These are phyloP conservation scores for Liriodendron chinense DNA, from an alignment of 164 flowering plant species.

Conservation along the genomic window DNA sequence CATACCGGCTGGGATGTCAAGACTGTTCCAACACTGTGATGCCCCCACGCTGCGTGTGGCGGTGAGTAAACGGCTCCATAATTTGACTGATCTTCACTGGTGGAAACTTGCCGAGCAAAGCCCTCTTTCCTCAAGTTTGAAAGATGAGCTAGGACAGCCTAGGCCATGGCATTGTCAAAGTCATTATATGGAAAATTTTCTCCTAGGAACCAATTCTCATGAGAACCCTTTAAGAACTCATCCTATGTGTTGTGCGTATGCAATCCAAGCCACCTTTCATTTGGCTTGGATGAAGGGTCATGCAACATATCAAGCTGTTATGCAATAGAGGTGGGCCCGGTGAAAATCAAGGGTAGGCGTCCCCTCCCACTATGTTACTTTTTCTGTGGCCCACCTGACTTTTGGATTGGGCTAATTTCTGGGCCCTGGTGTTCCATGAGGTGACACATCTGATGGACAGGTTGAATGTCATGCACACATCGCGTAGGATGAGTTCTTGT, in stretches of 20 bases:
- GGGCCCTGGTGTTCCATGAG: too few relatives aligned
- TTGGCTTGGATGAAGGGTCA: too few relatives aligned
- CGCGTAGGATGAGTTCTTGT: too few relatives aligned
- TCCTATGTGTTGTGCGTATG: too few relatives aligned
- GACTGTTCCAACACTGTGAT: slow-evolving; percentile 10
- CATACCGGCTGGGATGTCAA: slow-evolving; percentile 10
- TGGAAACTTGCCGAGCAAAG: slow-evolving; percentile 36
- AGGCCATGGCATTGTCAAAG: slow-evolving; percentile 12
- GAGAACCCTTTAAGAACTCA: not conserved
- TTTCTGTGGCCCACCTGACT: not conserved
- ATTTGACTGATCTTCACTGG: slow-evolving; percentile 40
- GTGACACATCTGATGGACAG: too few relatives aligned
- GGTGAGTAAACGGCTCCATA: slow-evolving; percentile 35
- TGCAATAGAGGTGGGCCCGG: not conserved
- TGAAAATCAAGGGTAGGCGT: not conserved
- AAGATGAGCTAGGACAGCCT: slow-evolving; percentile 72
- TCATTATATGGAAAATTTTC: not conserved
- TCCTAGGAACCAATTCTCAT: not conserved
- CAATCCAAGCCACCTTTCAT: too few relatives aligned
- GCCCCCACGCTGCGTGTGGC: slow-evolving; percentile 32
- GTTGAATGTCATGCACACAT: too few relatives aligned
- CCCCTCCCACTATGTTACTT: not conserved
- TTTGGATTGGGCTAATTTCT: not conserved
- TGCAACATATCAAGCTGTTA: not conserved
- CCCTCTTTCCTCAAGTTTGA: slow-evolving; percentile 54